These are phyloP conservation scores for Lophium mytilinum DNA, from an alignment of 495 filamentous ascomycete genomes.

Conservation along the genomic window DNA sequence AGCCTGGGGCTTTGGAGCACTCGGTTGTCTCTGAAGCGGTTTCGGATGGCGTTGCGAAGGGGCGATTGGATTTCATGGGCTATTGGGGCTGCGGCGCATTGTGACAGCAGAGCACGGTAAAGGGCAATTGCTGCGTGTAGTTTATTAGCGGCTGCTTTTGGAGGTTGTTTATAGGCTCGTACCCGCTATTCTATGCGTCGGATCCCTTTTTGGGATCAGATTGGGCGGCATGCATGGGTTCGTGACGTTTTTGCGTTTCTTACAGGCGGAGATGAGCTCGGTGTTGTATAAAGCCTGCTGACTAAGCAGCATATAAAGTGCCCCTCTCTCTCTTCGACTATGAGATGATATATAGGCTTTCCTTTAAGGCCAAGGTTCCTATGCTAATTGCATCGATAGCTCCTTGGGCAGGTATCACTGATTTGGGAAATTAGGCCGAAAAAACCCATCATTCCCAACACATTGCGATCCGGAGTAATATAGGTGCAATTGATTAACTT, in stretches of 20 bases:
- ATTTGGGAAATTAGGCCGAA: no score
- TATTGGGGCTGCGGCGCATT: constrained; percentile 45
- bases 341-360: no score
- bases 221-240: constrained; percentile 22
- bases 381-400: no score
- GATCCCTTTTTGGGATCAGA: constrained; percentile 10
- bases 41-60: constrained; percentile 41
- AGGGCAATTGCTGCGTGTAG: constrained; percentile 56
- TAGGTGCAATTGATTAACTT: neutral
- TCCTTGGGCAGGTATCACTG: no score
- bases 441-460: neutral
- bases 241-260: no score
- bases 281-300: no score
- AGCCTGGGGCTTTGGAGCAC: constrained; percentile 36
- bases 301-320: no score
- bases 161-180: neutral
- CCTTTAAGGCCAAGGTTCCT: no score
- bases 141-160: constrained; percentile 7
- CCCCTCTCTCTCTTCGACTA: no score
- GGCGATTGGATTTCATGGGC: constrained; percentile 34
- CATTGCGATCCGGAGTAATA: neutral
- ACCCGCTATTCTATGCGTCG: constrained; percentile 23
- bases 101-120: constrained; percentile 61
- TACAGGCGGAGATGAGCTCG: no score
- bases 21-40: constrained; percentile 52